Evolutionary conservation across 768 basidiomycete species (phyloP).

Genomic region (Agaricus subrufescens): DNA sequence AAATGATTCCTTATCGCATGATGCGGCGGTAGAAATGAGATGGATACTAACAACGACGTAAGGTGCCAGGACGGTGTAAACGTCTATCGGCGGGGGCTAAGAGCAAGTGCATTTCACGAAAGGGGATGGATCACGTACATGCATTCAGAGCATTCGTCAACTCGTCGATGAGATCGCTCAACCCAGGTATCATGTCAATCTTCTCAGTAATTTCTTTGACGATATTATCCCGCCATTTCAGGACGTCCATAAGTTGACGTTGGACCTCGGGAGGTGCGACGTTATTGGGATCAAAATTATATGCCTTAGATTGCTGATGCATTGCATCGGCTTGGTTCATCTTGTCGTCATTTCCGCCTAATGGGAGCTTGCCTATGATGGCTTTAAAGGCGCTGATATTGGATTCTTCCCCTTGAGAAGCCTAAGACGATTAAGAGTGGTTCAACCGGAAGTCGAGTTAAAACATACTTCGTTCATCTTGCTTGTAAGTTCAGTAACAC

Average conservation of each 20-base stretch:
- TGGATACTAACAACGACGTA: conserved; percentile 44
- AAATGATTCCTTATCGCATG: conserved; percentile 6
- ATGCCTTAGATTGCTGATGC: conserved; percentile 50
- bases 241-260: conserved; percentile 44
- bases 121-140: conserved; percentile 33
- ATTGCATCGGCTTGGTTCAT: conserved; percentile 53
- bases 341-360: conserved; percentile 47
- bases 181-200: conserved; percentile 65
- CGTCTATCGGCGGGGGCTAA: conserved; percentile 30
- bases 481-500: conserved; percentile 50
- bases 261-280: conserved; percentile 64
- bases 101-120: not conserved
- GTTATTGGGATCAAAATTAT: conserved; percentile 57
- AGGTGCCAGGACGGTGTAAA: conserved; percentile 65
- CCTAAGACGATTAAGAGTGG: conserved; percentile 14
- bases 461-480: conserved; percentile 41
- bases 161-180: conserved; percentile 51
- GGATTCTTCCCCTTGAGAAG: conserved; percentile 28
- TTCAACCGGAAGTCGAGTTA: not conserved
- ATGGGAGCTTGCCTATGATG: conserved; percentile 42
- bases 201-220: conserved; percentile 46
- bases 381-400: conserved; percentile 34
- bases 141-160: conserved; percentile 63
- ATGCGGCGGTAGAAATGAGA: not conserved
- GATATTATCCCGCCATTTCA: conserved; percentile 62